These are phyloP conservation scores for Colletotrichum eremochloae DNA, from an alignment of 2,329 filamentous ascomycete genomes.

Conservation along the genomic window DNA sequence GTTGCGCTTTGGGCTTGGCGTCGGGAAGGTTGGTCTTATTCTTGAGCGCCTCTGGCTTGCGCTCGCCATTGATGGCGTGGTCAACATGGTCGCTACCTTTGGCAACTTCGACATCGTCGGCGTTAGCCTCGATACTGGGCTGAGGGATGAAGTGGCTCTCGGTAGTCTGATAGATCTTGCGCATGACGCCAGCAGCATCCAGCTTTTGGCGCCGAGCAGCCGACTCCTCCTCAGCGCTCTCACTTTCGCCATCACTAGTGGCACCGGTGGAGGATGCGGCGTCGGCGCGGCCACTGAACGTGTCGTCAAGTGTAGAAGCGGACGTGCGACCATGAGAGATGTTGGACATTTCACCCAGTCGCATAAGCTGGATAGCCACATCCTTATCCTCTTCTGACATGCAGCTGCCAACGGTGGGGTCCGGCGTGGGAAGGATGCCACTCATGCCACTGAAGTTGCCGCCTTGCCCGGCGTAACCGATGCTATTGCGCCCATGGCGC, in stretches of 20 bases:
- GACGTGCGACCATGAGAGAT: slow-evolving; percentile 94
- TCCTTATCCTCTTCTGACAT: slow-evolving; percentile 96
- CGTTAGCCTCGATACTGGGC: slow-evolving; percentile 62
- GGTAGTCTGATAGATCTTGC: slow-evolving; percentile 64
- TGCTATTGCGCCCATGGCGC: slow-evolving; percentile 76
- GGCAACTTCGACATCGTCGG: slow-evolving; percentile 69
- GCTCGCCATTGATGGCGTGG: slow-evolving; percentile 52
- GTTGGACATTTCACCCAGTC: slow-evolving; percentile 92
- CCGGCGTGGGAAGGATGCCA: slow-evolving; percentile 88
- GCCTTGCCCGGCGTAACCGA: slow-evolving; percentile 61
- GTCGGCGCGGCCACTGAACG: slow-evolving; percentile 90
- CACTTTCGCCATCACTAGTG: slow-evolving; percentile 82
- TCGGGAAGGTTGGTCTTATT: slow-evolving; percentile 49
- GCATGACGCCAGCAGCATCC: slow-evolving; percentile 57
- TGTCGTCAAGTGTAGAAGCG: slow-evolving; percentile 92
- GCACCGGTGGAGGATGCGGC: slow-evolving; percentile 86
- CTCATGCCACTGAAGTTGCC: slow-evolving; percentile 47
- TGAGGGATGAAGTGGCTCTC: slow-evolving; percentile 65
- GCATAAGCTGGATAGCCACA: slow-evolving; percentile 96
- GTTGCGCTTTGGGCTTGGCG: slow-evolving; percentile 57
- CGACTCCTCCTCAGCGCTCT: slow-evolving; percentile 72
- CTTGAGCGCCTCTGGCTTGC: slow-evolving; percentile 57
- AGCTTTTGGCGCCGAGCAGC: slow-evolving; percentile 71
- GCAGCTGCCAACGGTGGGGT: slow-evolving; percentile 96
- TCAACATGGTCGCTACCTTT: slow-evolving; percentile 52